These are phyloP conservation scores for Botrytis squamosa DNA, from an alignment of 2,329 filamentous ascomycete genomes.

Conservation along the genomic window DNA sequence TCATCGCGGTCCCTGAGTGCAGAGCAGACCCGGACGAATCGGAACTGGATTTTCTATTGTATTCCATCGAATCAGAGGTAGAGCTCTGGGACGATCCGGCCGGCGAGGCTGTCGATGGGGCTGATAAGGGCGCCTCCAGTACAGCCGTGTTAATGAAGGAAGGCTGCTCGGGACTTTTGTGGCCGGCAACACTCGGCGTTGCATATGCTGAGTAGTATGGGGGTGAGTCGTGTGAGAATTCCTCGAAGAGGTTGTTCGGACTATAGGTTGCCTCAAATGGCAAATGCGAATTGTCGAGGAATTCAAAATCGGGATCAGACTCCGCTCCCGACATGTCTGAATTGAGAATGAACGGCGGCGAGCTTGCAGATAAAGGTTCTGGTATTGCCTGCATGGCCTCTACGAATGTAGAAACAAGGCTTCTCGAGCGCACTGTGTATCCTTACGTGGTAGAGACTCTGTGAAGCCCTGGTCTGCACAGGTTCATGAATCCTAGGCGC, in stretches of 20 bases:
- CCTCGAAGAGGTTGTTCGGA: conserved; percentile 38
- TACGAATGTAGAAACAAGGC: background rate
- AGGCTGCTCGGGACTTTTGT: conserved; percentile 22
- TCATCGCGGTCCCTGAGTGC: conserved; percentile 45
- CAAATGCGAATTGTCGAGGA: conserved; percentile 39
- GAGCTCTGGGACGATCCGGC: conserved; percentile 48
- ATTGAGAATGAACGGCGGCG: conserved; percentile 40
- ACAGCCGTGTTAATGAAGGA: conserved; percentile 14
- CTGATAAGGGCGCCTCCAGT: conserved; percentile 25
- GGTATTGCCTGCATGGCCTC: conserved; percentile 33
- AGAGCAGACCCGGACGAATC: conserved; percentile 47
- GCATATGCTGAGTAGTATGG: conserved; percentile 33
- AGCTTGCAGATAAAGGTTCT: conserved; percentile 36
- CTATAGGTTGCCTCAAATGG: conserved; percentile 36
- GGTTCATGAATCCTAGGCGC: background rate
- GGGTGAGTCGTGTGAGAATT: conserved; percentile 32
- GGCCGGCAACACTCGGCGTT: conserved; percentile 31
- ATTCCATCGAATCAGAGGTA: conserved; percentile 52
- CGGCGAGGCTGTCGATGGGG: conserved; percentile 39
- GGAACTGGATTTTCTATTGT: conserved; percentile 49
- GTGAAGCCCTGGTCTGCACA: conserved; percentile 7
- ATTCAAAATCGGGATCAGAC: conserved; percentile 41
- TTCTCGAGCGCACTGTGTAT: conserved; percentile 10
- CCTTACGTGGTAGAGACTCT: conserved; percentile 10
- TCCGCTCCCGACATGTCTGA: conserved; percentile 40